Evolutionary conservation across 495 filamentous ascomycete genomes (phyloP).

Genomic region (Talaromyces nanjingensis): DNA sequence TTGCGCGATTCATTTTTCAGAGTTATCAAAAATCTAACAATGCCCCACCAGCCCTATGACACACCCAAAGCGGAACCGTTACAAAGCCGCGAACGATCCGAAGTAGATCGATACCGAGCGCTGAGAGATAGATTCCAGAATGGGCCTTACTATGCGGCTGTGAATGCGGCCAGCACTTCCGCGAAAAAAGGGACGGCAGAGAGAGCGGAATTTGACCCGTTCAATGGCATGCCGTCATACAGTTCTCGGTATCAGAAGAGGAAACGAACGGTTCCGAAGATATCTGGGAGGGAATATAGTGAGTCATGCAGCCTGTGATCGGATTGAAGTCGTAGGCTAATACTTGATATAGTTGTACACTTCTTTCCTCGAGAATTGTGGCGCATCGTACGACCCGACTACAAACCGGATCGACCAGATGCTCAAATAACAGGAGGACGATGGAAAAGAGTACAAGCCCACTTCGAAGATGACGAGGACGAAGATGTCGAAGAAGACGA

Average conservation of each 20-base stretch:
- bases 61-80: conserved; percentile 29
- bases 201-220: conserved; percentile 45
- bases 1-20: neutral
- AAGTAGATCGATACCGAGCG: conserved; percentile 38
- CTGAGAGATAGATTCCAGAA: conserved; percentile 49
- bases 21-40: neutral
- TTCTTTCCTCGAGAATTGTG: conserved; percentile 55
- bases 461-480: conserved; percentile 43
- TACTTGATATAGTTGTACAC: conserved; percentile 32
- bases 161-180: conserved; percentile 37
- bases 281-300: conserved; percentile 46
- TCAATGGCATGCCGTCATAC: conserved; percentile 54
- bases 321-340: neutral
- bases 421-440: conserved; percentile 19
- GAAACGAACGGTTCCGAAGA: conserved; percentile 39
- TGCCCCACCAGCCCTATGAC: conserved; percentile 26
- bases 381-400: conserved; percentile 41
- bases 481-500: conserved; percentile 26
- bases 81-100: conserved; percentile 24
- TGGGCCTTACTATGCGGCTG: conserved; percentile 50
- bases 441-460: conserved; percentile 26
- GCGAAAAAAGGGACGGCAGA: conserved; percentile 34
- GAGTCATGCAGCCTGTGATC: conserved; percentile 12
- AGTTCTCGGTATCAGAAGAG: conserved; percentile 49
- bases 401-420: conserved; percentile 31